Base-by-base conservation (phyloP, 768 basidiomycete species). In the Amanita brunnescens region DNA sequence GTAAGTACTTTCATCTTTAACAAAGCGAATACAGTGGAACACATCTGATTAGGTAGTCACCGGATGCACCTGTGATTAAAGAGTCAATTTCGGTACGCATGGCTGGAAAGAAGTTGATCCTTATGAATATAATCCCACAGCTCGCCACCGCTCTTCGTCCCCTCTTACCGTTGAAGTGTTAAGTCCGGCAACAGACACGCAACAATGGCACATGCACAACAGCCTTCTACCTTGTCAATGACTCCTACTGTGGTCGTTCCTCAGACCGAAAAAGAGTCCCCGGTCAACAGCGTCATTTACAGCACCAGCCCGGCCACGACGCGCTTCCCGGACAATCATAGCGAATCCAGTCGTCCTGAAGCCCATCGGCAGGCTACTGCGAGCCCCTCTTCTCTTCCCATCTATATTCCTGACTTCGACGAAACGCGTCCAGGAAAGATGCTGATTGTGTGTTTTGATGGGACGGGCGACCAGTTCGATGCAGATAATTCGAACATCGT, bases 401-500 rank as follows among this genome's bases (percentile, higher is more conserved):
- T 33, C n/a, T 47, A 47, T 12, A 47, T 47, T 32, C 46, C 46
- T 34, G 23, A n/a, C n/a, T n/a, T n/a, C n/a, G n/a, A 21, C 33
- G 46, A 33, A 23, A 7, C 32, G 16, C 18, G 12, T 10, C n/a
- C 21, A 13, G 10, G 18, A 5, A 32, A 34, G 21, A 37, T 30
- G 13, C 34, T 47, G 2, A 32, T 47, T 10, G 12, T 47, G 9
- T 47, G 46, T 61, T 87, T 87, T 58, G 86, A 87, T 62, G 81
- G 77, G 3, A 78, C 76, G 4, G 74, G 74, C 38, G 73, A 76
- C 52, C 70, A 75, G 64, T 49, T 23, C 46, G 23, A 7, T 4
- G 6, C 16, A 24, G 51, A 76, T 70, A 76, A 76, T 56, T 75
- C 73, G 2, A 79, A 78, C 48, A 70, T 80, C 47, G 71, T 79